Base-by-base conservation (phyloP, 2,329 filamentous ascomycete species). In the Aspergillus ibericus region DNA sequence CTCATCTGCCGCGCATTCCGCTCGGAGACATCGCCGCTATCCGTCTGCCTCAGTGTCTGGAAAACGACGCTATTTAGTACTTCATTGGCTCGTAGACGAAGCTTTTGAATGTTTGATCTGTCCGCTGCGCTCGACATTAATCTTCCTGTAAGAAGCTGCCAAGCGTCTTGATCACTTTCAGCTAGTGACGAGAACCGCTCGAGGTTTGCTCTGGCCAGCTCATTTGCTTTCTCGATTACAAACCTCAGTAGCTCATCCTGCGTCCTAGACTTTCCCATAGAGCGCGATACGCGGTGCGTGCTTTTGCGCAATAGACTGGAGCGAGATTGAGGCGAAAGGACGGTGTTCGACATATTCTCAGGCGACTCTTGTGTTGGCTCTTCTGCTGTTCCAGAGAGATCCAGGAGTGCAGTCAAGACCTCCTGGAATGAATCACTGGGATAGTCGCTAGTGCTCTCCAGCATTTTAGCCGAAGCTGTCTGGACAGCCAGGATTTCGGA, bases 391-490 rank as follows among this genome's bases (percentile, higher is more conserved):
- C 65, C 82, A 5, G 96, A 80, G 6, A 97, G 80, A 47, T 83
- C 81, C 68, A 92, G 92, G 4, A 96, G 82, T 0, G 92, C 89
- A 55, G 82, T 79, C 1, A 98, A 80, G 9, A 98, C 86, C 62
- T 91, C 85, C 5, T 89, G 79, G 67, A 98, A 98, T 0, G 92
- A 82, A 15, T 87, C 82, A 63, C 93, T 92, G 0, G 92, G 91
- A 68, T 96, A 98, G 66, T 97, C 93, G 15, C 89, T 82, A 0
- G 93, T 98, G 75, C 92, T 96, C 72, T 98, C 95, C 58, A 98
- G 88, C 16, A 99, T 81, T 62, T 95, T 87, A 1, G 87, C 87
- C 1, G 92, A 92, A 2, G 95, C 95, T 6, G 89, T 88, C 73
- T 97, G 91, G 0, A 98, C 93, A 32, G 95, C 91, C 59, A 89